A percentile compares a stretch with the other conserved stretches of the same genome.
phyloP scores from a whole-genome alignment of 345 rosid genomes.

The Arabis hirsuta region DNA sequence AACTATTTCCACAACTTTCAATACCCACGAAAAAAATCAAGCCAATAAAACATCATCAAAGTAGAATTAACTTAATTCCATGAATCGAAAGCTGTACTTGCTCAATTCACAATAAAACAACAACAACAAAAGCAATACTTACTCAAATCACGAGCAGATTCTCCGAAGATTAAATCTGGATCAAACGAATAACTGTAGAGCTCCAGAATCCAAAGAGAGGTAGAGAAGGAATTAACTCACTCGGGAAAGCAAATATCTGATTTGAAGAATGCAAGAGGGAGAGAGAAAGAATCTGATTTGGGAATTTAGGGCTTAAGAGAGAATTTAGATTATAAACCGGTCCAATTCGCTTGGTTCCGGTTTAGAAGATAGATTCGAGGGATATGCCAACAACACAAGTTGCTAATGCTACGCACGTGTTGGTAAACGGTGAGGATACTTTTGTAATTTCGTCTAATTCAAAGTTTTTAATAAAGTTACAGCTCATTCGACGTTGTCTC shows the following conservation, averaged over 20 bases:
- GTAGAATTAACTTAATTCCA: background rate
- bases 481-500: constrained; percentile 45
- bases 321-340: constrained; percentile 26
- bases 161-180: background rate
- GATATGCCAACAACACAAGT: constrained; percentile 42
- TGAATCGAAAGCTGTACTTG: constrained; percentile 21
- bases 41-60: background rate
- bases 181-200: background rate
- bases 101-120: background rate
- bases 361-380: constrained; percentile 23
- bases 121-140: background rate
- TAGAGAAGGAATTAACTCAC: background rate
- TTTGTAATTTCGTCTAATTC: background rate
- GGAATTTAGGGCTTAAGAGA: constrained; percentile 39
- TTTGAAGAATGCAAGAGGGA: constrained; percentile 24
- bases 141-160: constrained; percentile 26
- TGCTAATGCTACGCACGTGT: constrained; percentile 35
- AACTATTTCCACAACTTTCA: constrained; percentile 1
- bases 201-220: constrained; percentile 1
- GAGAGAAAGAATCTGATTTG: constrained; percentile 25
- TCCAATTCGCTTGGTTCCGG: constrained; percentile 16
- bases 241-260: background rate
- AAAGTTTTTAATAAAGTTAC: constrained; percentile 28
- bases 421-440: constrained; percentile 28
- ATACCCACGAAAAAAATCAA: constrained; percentile 10